Evolutionary conservation across 805 yeast species (phyloP), one percentile per base, ranked within the genome.

Genomic region (Metschnikowia reukaufii): DNA sequence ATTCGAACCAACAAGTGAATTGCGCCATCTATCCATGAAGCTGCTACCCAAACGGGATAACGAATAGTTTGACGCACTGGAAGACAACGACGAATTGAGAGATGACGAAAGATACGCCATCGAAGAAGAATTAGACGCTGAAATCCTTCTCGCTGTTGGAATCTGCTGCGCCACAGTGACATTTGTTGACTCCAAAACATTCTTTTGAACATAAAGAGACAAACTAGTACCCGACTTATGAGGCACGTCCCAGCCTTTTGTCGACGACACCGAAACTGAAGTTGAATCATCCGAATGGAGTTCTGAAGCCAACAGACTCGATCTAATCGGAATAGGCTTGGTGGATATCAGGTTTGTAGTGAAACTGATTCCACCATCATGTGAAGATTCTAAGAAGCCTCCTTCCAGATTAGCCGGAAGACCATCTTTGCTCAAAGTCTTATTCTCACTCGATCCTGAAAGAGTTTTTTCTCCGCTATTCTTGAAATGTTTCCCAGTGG

Each of bases 201-300:
- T 44, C n/a, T 35, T 50, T 6, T 54, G 53, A 17, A 44, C 51
- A 9, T 49, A 44, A 5, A 60, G 52, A 5, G 66, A 51, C n/a
- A 60, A 51, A 41, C 63, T 56, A 5, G 68, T 63, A 12, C 59
- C 44, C n/a, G 73, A 56, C 48, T 71, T 70, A 13, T 59, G 59
- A 1, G 76, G 74, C 13, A 76, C 73, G 45, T 73, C 79, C 81
- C 81, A 77, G 2, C 80, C 79, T 51, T 66, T 68, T 1, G 47
- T 44, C 2, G 73, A 65, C 1, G 70, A 60, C 3, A 56, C 49
- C 0, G 73, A 66, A 5, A 39, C 43, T 4, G 50, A 42, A 6
- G 42, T 30, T 4, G 52, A 45, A 6, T 43, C 48, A 17, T 54
- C 57, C 2, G 54, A 49, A 8, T 36, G 51, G 7, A 40, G 25